phyloP scores from a whole-genome alignment of 805 yeast species.

The Saccharomycopsis fermentans region DNA sequence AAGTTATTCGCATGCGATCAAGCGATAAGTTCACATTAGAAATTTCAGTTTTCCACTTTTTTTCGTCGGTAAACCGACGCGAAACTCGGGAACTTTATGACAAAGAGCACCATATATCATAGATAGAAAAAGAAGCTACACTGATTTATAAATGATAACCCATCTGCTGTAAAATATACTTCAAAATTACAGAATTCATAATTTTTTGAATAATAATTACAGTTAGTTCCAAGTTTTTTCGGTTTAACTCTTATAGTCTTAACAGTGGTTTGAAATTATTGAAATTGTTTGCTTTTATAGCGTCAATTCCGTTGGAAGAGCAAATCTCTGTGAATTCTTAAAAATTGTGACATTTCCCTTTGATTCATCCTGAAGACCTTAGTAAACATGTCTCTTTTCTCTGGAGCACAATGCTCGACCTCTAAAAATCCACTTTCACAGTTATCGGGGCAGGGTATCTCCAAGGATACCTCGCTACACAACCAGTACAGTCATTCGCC shows the following conservation, averaged over 20 bases:
- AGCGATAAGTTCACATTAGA: neutral
- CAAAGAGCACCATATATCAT: too few relatives aligned
- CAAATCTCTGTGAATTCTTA: too few relatives aligned
- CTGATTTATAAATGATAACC: too few relatives aligned
- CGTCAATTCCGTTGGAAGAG: too few relatives aligned
- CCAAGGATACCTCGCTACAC: constrained; percentile 10
- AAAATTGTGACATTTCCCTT: neutral
- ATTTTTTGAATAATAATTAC: too few relatives aligned
- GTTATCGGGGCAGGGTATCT: constrained; percentile 11
- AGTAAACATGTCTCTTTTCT: constrained; percentile 2
- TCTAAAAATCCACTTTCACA: constrained; percentile 16
- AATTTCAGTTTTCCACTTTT: neutral
- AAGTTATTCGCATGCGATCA: neutral
- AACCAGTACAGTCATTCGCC: neutral
- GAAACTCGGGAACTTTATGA: neutral
- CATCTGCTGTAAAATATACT: too few relatives aligned
- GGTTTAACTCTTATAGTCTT: too few relatives aligned
- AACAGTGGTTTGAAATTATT: too few relatives aligned
- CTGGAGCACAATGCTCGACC: constrained; percentile 17
- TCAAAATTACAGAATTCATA: too few relatives aligned
- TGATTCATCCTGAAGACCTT: neutral
- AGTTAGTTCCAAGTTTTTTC: too few relatives aligned
- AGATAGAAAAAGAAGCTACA: too few relatives aligned
- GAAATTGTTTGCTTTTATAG: too few relatives aligned
- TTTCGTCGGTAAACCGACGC: neutral